Evolutionary conservation across 2,329 filamentous ascomycete genomes (phyloP), one percentile per base, ranked within the genome.

Genomic region (Alternaria triticimaculans): DNA sequence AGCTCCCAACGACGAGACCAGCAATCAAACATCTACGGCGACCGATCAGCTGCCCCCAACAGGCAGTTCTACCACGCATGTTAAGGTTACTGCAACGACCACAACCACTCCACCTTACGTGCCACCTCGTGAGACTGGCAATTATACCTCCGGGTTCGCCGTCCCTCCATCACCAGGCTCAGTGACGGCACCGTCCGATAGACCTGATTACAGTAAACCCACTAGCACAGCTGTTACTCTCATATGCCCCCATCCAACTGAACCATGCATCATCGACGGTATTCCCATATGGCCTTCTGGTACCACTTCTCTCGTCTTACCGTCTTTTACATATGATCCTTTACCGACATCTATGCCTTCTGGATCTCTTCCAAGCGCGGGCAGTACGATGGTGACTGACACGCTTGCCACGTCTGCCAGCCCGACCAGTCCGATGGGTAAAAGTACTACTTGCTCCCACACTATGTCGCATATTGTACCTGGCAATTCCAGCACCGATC

Each of bases 231-330:
- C 28, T 0, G 26, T 37, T 11, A 41, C 33, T 15, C 14, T 56
- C 4, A 46, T 23, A 11, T 60, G 45, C 9, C 53, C 51, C 8
- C 46, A 48, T 20, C 51, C 56, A 4, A 56, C 25, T 8, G 49
- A 44, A 18, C 21, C 37, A 23, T 62, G 60, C 54, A 58, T 49
- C 4, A 41, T 55, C 60, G 41, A 58, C 15, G 55, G 60, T 18
- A 62, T 58, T 15, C 23, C 55, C 3, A 46, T 62, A 18, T 62
- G 49, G 48, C 60, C 55, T 3, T 51, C 21, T 26, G 45, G 45
- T 0, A 56, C 45, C 3, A 61, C 58, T 1, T 49, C 41, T 12
- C 45, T 61, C 3, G 11, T 37, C 12, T 7, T 56, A 14, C 51
- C 45, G n/a, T 12, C 28, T 14, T 51, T 45, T 21, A 18, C 23